Evolutionary conservation across 1,284 basidiomycete species (phyloP), one percentile per base, ranked within the genome.

Genomic region (Tremellales sp.): DNA sequence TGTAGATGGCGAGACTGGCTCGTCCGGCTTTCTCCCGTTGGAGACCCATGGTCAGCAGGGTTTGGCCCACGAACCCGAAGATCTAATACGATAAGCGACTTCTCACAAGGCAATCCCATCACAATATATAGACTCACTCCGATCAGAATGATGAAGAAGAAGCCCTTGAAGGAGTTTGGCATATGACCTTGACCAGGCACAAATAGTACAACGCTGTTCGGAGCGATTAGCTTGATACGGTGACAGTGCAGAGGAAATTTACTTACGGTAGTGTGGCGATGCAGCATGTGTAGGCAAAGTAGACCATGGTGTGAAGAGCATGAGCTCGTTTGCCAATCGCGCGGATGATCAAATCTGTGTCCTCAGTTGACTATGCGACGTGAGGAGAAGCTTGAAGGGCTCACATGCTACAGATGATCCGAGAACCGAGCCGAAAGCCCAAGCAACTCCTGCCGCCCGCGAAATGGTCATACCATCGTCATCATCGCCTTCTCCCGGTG

Each of bases 321-420:
- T 86, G 84, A 3, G 86, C 86, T 0, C 83, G 79, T 53, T 80
- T 83, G 2, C 87, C 87, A 25, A 89, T 84, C 6, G 81, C 81
- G 3, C 85, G 79, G 31, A 89, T 81, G 0, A 81, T 75, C 1
- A 80, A 82, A 62, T 84, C 85, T 86, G 44, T 12, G 7, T 43
- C 36, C 43, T 19, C 23, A 24, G 13, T 22, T 27, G 37, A 15
- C 33, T 23, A n/a, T 19, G 8, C 13, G n/a, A 13, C 19, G 23
- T 31, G n/a, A 26, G 5, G 8, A 10, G 45, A n/a, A n/a, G n/a
- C n/a, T n/a, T n/a, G n/a, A 15, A 27, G 40, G 3, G 62, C 70
- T 65, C 48, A 73, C 73, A 74, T 26, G 73, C 74, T 0, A 54
- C 53, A 36, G 67, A 46, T 2, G 68, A 61, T 22, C 61, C 61